Evolutionary conservation across 805 yeast species (phyloP).

Genomic region (Ogataea nitratoaversa): DNA sequence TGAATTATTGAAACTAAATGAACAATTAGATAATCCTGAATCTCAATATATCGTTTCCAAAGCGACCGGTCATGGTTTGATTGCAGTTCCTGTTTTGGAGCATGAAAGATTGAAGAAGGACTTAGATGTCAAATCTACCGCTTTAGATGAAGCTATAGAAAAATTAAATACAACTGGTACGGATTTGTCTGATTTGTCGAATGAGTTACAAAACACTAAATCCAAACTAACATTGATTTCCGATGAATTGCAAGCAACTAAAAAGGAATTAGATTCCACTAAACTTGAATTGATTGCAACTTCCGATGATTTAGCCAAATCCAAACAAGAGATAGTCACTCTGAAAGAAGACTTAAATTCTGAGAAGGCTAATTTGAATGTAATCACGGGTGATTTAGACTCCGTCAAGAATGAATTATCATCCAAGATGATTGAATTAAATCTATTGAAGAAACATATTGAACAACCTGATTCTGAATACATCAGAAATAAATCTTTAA

Average conservation of each 20-base stretch:
- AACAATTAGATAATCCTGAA: constrained; percentile 24
- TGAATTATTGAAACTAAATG: not conserved
- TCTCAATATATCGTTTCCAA: constrained; percentile 19
- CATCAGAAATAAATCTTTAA: constrained; percentile 15
- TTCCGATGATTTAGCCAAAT: constrained; percentile 1
- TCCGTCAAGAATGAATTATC: not conserved
- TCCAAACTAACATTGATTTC: not conserved
- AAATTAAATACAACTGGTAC: constrained; percentile 8
- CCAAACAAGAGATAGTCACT: not conserved
- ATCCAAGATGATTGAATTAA: constrained; percentile 4
- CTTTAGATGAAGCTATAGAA: too few relatives aligned
- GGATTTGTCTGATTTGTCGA: not conserved
- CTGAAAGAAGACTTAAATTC: not conserved
- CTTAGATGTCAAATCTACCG: not conserved
- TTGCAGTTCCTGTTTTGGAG: constrained; percentile 4
- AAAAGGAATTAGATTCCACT: not conserved
- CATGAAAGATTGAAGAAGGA: constrained; percentile 21
- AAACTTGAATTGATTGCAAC: not conserved
- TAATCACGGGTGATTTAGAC: not conserved
- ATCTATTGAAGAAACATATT: constrained; percentile 1
- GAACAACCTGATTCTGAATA: constrained; percentile 20
- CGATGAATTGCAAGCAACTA: not conserved
- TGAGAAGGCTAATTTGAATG: not conserved
- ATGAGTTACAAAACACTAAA: constrained; percentile 1
- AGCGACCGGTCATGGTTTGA: constrained; percentile 15